phyloP scores from a whole-genome alignment of 1,139 yeast genomes.

The Yamadazyma trypodendri region DNA sequence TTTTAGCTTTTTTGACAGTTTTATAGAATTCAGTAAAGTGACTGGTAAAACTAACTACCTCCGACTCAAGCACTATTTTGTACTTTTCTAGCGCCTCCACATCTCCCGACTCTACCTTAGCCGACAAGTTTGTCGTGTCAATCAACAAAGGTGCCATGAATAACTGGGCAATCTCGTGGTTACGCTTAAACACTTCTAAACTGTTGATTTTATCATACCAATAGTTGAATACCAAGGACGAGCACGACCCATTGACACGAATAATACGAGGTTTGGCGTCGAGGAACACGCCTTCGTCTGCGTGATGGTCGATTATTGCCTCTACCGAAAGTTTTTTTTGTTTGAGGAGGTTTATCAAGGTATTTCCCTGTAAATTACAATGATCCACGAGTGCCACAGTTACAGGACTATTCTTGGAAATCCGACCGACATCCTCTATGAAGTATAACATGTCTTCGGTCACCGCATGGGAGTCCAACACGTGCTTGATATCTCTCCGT shows the following conservation, averaged over 20 bases:
- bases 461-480: constrained; percentile 51
- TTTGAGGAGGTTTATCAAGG: constrained; percentile 23
- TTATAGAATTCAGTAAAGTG: constrained; percentile 27
- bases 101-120: constrained; percentile 60
- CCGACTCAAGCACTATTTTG: constrained; percentile 5
- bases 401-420: constrained; percentile 15
- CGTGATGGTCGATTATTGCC: constrained; percentile 85
- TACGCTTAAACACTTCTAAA: constrained; percentile 16
- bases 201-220: constrained; percentile 38
- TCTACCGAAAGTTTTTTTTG: constrained; percentile 36
- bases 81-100: constrained; percentile 33
- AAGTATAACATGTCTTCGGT: constrained; percentile 54
- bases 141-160: constrained; percentile 67
- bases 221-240: constrained; percentile 66
- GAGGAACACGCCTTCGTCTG: constrained; percentile 55
- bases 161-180: constrained; percentile 37
- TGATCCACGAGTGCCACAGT: constrained; percentile 77
- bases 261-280: constrained; percentile 61
- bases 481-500: constrained; percentile 66
- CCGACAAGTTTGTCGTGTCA: constrained; percentile 67
- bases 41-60: constrained; percentile 1
- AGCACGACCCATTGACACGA: constrained; percentile 70
- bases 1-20: constrained; percentile 53
- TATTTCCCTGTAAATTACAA: constrained; percentile 62
- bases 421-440: constrained; percentile 54